Evolutionary conservation across 2,329 filamentous ascomycete species (phyloP).

Genomic region (Xylaria sp.): DNA sequence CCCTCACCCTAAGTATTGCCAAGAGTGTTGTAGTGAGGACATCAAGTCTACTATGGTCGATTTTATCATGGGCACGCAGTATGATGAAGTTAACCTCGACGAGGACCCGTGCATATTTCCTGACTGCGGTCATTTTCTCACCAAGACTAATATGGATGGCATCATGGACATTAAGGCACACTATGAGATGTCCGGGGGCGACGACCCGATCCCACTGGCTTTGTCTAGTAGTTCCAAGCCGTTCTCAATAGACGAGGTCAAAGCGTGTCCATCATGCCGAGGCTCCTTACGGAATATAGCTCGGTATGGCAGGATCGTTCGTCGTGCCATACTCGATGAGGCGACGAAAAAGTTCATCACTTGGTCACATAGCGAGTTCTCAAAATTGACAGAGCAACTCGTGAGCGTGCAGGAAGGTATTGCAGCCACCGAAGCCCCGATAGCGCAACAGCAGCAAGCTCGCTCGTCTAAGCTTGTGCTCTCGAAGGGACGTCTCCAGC

Average conservation of each 20-base stretch:
- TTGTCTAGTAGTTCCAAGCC: slow-evolving; percentile 45
- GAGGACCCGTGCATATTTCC: slow-evolving; percentile 71
- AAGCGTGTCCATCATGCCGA: slow-evolving; percentile 70
- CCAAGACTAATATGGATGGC: slow-evolving; percentile 69
- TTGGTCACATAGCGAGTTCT: slow-evolving; percentile 59
- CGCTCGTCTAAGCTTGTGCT: slow-evolving; percentile 11
- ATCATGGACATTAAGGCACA: slow-evolving; percentile 62
- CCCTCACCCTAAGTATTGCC: slow-evolving; percentile 64
- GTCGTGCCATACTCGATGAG: slow-evolving; percentile 70
- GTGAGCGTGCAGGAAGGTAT: slow-evolving; percentile 35
- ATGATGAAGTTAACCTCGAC: slow-evolving; percentile 67
- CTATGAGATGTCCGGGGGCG: slow-evolving; percentile 42
- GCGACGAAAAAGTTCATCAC: slow-evolving; percentile 72
- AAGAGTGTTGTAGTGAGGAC: slow-evolving; percentile 60
- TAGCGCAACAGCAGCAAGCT: neutral
- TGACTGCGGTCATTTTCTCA: slow-evolving; percentile 72
- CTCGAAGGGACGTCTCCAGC: slow-evolving; percentile 31
- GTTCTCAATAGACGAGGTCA: slow-evolving; percentile 62
- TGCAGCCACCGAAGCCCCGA: neutral
- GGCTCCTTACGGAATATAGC: slow-evolving; percentile 66
- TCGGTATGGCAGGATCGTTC: slow-evolving; percentile 71
- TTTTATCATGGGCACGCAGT: slow-evolving; percentile 59
- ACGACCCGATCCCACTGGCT: neutral
- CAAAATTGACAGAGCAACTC: slow-evolving; percentile 54
- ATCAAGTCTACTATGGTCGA: slow-evolving; percentile 65